Percentiles rank a stretch among this genome's conserved stretches.
phyloP scores from a whole-genome alignment of 306 rosid species.

The Morella rubra region DNA sequence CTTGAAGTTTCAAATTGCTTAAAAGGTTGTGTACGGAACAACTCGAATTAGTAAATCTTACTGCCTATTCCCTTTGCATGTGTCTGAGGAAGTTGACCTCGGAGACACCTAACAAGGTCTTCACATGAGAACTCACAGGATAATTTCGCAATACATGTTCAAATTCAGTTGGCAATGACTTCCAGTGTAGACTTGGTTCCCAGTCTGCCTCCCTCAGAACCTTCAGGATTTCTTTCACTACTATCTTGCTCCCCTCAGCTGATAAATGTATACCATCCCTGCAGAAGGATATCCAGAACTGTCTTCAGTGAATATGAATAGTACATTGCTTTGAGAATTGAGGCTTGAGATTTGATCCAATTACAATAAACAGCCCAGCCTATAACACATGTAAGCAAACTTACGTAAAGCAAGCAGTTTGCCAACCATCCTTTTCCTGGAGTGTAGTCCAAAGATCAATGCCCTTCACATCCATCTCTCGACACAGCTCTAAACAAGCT shows the following conservation, averaged over 20 bases:
- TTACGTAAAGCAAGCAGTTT: constrained; percentile 55
- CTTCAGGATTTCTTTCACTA: constrained; percentile 59
- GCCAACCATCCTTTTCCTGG: constrained; percentile 55
- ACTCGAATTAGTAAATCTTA: background rate
- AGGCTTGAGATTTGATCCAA: background rate
- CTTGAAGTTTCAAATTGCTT: background rate
- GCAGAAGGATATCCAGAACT: constrained; percentile 9
- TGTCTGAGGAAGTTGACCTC: background rate
- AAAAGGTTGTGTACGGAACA: background rate
- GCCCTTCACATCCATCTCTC: constrained; percentile 51
- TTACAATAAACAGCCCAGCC: background rate
- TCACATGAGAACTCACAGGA: constrained; percentile 25
- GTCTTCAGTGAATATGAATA: background rate
- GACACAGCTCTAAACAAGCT: constrained; percentile 65
- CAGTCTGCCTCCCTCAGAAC: constrained; percentile 61
- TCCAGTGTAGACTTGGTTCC: constrained; percentile 62
- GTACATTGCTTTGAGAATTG: background rate
- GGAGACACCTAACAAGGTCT: constrained; percentile 16
- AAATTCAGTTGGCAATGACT: constrained; percentile 52
- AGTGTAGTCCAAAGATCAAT: constrained; percentile 60
- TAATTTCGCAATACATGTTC: constrained; percentile 42
- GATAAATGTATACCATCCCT: constrained; percentile 86
- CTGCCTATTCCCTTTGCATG: constrained; percentile 5
- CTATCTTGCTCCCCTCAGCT: constrained; percentile 61
- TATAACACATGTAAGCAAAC: constrained; percentile 22